phyloP scores from a whole-genome alignment of 306 rosid species.

The Pueraria montana region DNA sequence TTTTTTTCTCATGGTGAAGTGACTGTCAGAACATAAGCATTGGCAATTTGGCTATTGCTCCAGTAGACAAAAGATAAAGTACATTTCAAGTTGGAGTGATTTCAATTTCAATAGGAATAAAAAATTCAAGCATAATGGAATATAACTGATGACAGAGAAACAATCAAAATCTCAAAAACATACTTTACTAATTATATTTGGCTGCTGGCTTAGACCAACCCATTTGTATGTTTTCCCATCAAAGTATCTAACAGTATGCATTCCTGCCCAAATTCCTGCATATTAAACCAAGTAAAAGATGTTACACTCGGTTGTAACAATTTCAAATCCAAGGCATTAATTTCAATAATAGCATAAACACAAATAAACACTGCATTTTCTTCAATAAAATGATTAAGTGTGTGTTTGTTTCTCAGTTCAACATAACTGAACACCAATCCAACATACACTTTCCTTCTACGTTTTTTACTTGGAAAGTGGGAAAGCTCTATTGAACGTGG shows the following conservation, averaged over 20 bases:
- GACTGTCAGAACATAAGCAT: no score
- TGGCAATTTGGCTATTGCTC: background rate
- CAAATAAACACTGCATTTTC: background rate
- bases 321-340: slow-evolving; percentile 15
- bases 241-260: slow-evolving; percentile 95
- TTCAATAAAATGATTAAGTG: background rate
- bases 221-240: slow-evolving; percentile 99
- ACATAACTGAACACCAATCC: no score
- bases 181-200: slow-evolving; percentile 94
- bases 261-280: slow-evolving; percentile 99
- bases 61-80: background rate
- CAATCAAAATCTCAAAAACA: slow-evolving; percentile 40
- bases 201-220: slow-evolving; percentile 99
- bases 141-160: background rate
- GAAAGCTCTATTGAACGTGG: no score
- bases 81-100: background rate
- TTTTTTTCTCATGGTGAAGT: no score
- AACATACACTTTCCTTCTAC: no score
- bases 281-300: slow-evolving; percentile 35
- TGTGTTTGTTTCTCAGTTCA: no score
- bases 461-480: no score
- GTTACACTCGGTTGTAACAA: slow-evolving; percentile 34
- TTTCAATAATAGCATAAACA: slow-evolving; percentile 13
- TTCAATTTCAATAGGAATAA: slow-evolving; percentile 26
- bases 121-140: slow-evolving; percentile 17